phyloP scores from a whole-genome alignment of 768 basidiomycete genomes.

The Artomyces pyxidatus region DNA sequence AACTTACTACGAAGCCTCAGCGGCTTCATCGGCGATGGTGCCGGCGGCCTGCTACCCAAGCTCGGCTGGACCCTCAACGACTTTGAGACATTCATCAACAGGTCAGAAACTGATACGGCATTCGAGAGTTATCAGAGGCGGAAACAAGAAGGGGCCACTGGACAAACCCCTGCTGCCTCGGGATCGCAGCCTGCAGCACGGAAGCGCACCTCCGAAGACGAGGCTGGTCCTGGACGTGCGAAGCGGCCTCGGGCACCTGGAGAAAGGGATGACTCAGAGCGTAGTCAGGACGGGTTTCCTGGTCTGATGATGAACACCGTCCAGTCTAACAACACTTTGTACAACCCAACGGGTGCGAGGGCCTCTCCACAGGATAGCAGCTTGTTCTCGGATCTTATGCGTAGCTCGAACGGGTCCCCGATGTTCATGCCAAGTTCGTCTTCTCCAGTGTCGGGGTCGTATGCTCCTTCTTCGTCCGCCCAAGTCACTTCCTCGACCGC shows the following conservation, averaged over 20 bases:
- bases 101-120: constrained; percentile 87
- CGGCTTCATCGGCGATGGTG: constrained; percentile 81
- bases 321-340: constrained; percentile 32
- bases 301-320: constrained; percentile 45
- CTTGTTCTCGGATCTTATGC: constrained; percentile 34
- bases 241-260: constrained; percentile 44
- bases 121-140: constrained; percentile 82
- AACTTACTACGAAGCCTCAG: constrained; percentile 69
- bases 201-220: constrained; percentile 53
- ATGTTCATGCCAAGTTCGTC: constrained; percentile 41
- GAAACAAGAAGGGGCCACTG: constrained; percentile 35
- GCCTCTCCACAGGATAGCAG: constrained; percentile 38
- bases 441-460: constrained; percentile 27
- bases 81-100: constrained; percentile 76
- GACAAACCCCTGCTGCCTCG: constrained; percentile 16
- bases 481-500: constrained; percentile 10
- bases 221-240: constrained; percentile 25
- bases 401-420: constrained; percentile 38
- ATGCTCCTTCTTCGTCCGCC: constrained; percentile 16
- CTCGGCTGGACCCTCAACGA: constrained; percentile 72
- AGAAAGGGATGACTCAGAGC: constrained; percentile 33
- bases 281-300: constrained; percentile 40
- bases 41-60: constrained; percentile 67
- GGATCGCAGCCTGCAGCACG: constrained; percentile 23
- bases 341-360: constrained; percentile 30